Evolutionary conservation across 371 early-diverging fungal species (phyloP).

Genomic region (Mucor racemosus): DNA sequence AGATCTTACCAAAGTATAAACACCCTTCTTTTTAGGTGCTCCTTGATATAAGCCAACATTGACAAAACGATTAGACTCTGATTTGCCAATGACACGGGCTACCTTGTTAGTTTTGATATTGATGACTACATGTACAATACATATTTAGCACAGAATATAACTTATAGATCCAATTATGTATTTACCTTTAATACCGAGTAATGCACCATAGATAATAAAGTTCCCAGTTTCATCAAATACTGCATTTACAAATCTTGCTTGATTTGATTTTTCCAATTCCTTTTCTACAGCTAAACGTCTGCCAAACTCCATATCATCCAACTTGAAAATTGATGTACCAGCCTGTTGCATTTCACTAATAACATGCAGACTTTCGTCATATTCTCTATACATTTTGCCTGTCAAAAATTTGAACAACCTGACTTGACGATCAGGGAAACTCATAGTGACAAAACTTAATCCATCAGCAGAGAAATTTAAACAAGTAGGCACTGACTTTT

Average conservation of each 20-base stretch:
- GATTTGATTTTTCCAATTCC: slow-evolving; percentile 80
- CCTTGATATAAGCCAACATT: slow-evolving; percentile 91
- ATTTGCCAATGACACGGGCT: slow-evolving; percentile 82
- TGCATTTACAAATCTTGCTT: slow-evolving; percentile 74
- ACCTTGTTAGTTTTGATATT: slow-evolving; percentile 87
- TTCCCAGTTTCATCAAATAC: slow-evolving; percentile 93
- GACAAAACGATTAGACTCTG: slow-evolving; percentile 91
- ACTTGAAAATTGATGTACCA: slow-evolving; percentile 72
- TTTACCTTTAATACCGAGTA: slow-evolving; percentile 89
- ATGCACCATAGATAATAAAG: slow-evolving; percentile 88
- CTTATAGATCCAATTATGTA: no score
- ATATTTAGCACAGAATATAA: no score
- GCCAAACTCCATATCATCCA: slow-evolving; percentile 98
- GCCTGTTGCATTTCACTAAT: slow-evolving; percentile 90
- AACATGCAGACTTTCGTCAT: slow-evolving; percentile 86
- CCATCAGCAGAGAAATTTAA: slow-evolving; percentile 86
- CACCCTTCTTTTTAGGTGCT: slow-evolving; percentile 75
- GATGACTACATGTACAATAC: slow-evolving; percentile 49
- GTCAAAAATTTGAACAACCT: slow-evolving; percentile 85
- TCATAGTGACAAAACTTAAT: slow-evolving; percentile 85
- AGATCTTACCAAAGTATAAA: slow-evolving; percentile 70
- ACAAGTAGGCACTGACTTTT: slow-evolving; percentile 75
- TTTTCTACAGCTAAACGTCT: slow-evolving; percentile 89
- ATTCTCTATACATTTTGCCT: slow-evolving; percentile 88
- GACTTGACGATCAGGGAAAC: slow-evolving; percentile 82